Base-by-base conservation (phyloP, 108 stramenopile genomes). In the Discostella pseudostelligera region DNA sequence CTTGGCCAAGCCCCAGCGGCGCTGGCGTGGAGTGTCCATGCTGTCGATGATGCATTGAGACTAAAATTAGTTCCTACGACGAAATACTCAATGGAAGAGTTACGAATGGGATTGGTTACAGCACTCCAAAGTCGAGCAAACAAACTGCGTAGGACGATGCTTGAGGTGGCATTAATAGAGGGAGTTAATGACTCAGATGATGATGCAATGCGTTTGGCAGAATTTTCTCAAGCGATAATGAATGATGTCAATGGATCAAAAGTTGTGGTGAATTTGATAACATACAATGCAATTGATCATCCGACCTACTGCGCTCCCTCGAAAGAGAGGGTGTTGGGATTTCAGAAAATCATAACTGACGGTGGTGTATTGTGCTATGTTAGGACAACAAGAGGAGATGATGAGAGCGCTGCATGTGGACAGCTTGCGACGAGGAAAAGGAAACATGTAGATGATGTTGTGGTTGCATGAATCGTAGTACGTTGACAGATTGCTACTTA, bases 11-110 rank as follows among this genome's bases (percentile, higher is more conserved):
- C 87, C 13, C 88, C 85, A 6, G 82, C 82, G 63, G 71, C 76
- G 2, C 66, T 94, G 65, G 92, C 92, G 3, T 91, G 93, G 89
- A 83, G 81, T 56, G 86, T 94, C n/a, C 93, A 94, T 78, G 85
- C 89, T 17, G 79, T 70, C 9, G 69, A 83, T 44, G 90, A 94
- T 66, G 72, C 83, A 24, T 56, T 94, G 61, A 74, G 93, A 45
- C 86, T 67, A 35, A 56, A 65, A 46, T 66, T 91, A 45, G 92
- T 93, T 3, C 92, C 92, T 3, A 96, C 90, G 10, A 94, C 92
- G 20, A 83, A 79, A 62, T 76, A 87, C 22, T 61, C 62, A 10
- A 90, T 89, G 86, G 81, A 59, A 12, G 90, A 89, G 69, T 59
- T 95, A 5, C 67, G 88, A 59, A 66, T 80, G 45, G 90, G 86